phyloP scores from a whole-genome alignment of 2,329 filamentous ascomycete species.

The Aureobasidium pullulans region DNA sequence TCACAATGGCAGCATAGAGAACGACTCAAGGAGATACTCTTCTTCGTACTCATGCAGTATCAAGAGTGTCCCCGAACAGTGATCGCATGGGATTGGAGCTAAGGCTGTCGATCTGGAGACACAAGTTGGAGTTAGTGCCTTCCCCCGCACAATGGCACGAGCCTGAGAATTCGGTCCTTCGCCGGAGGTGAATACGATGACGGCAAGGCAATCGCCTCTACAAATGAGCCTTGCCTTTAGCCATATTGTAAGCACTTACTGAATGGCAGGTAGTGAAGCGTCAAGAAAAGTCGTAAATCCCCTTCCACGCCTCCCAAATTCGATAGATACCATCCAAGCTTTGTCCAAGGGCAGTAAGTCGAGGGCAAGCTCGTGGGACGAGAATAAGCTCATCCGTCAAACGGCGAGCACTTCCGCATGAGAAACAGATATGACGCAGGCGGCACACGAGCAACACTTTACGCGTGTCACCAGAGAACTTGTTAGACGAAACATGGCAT shows the following conservation, averaged over 20 bases:
- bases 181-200: neutral
- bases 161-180: neutral
- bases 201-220: neutral
- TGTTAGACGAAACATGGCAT: neutral
- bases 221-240: too few relatives aligned
- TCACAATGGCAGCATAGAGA: too few relatives aligned
- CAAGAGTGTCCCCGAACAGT: too few relatives aligned
- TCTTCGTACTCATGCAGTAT: too few relatives aligned
- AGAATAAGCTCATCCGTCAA: neutral
- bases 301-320: neutral
- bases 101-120: slow-evolving; percentile 6
- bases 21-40: too few relatives aligned
- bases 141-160: neutral
- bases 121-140: neutral
- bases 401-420: neutral
- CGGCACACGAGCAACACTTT: neutral
- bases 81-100: neutral
- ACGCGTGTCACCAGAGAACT: neutral
- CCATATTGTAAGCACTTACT: too few relatives aligned
- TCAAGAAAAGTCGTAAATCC: too few relatives aligned
- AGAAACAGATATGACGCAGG: neutral
- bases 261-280: too few relatives aligned
- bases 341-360: neutral
- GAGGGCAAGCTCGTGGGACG: neutral
- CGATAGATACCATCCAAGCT: neutral